Conservation (phyloP, 1,284 basidiomycete genomes). For the Lentinula novae-zelandiae region DNA sequence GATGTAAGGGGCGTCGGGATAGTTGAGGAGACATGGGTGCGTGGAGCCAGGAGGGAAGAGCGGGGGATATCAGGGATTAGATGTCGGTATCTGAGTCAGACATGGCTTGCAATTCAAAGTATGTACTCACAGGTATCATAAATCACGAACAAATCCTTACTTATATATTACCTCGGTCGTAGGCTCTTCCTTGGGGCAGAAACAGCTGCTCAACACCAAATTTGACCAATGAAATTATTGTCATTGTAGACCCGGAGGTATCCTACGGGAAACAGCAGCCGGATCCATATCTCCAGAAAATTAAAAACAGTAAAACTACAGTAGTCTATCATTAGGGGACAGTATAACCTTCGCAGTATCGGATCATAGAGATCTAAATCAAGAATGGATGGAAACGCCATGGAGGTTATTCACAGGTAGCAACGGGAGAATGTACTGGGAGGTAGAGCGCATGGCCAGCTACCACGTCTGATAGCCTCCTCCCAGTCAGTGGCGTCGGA, state of each 20-base stretch:
- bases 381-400: neutral
- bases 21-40: too few relatives aligned
- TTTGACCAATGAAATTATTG: neutral
- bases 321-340: neutral
- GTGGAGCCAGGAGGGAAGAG: too few relatives aligned
- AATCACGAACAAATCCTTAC: too few relatives aligned
- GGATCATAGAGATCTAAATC: neutral
- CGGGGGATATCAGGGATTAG: too few relatives aligned
- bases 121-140: too few relatives aligned
- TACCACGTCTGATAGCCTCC: slow-evolving; percentile 47
- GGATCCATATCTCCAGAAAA: neutral
- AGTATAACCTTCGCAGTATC: neutral
- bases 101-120: too few relatives aligned
- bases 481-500: slow-evolving; percentile 69
- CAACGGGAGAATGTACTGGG: slow-evolving; percentile 77
- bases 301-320: neutral
- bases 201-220: neutral
- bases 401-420: slow-evolving; percentile 42
- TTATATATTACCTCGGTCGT: too few relatives aligned
- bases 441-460: slow-evolving; percentile 75
- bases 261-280: neutral
- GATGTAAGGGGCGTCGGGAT: too few relatives aligned
- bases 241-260: neutral
- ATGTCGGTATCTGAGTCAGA: too few relatives aligned
- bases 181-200: too few relatives aligned